These are phyloP conservation scores for Emergomyces africanus DNA, from an alignment of 2,329 filamentous ascomycete species.

Conservation along the genomic window DNA sequence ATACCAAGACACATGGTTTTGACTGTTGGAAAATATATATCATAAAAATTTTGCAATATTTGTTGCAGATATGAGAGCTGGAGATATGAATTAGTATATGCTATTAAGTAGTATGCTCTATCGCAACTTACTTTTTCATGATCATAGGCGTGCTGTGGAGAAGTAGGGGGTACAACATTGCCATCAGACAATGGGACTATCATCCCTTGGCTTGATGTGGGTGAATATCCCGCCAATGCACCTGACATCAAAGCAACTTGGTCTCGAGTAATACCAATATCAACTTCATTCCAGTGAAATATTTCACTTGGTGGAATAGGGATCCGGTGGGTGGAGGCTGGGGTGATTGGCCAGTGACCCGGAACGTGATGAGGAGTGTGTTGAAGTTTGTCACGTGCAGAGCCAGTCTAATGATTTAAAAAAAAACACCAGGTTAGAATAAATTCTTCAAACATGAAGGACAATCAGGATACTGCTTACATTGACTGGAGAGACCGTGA, in stretches of 20 bases:
- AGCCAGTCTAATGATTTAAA: neutral
- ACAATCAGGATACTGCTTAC: neutral
- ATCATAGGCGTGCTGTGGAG: neutral
- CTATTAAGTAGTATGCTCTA: neutral
- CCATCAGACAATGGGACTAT: neutral
- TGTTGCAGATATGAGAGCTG: neutral
- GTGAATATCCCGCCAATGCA: neutral
- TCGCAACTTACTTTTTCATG: neutral
- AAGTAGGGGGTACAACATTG: neutral
- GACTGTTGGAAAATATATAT: neutral
- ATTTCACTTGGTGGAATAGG: neutral
- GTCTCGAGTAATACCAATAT: neutral
- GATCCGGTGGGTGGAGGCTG: neutral
- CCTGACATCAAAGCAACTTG: slow-evolving; percentile 3
- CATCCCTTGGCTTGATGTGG: neutral
- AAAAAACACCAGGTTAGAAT: neutral
- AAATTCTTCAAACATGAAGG: neutral
- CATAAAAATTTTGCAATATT: neutral
- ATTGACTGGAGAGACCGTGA: neutral
- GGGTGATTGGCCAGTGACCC: neutral
- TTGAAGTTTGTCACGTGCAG: neutral
- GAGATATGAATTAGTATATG: neutral
- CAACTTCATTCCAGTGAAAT: neutral
- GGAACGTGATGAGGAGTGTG: neutral
- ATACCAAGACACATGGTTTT: neutral